These are phyloP conservation scores for Pogostemon cablin DNA, from an alignment of 257 asterid species.

Conservation along the genomic window DNA sequence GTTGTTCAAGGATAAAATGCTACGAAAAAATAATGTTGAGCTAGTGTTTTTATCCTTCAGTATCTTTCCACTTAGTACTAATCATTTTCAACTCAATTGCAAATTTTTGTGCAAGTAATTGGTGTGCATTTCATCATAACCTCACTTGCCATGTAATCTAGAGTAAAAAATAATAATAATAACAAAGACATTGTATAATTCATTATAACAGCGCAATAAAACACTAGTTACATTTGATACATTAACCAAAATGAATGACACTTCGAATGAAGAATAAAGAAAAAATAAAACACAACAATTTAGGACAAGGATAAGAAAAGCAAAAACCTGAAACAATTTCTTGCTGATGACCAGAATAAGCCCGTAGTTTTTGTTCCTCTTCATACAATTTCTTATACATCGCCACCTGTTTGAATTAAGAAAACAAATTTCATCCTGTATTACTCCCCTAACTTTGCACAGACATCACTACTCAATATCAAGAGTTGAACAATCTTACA, in stretches of 20 bases:
- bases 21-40: too few relatives aligned
- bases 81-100: neutral
- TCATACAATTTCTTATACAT: slow-evolving; percentile 87
- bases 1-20: neutral
- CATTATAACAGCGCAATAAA: neutral
- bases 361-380: slow-evolving; percentile 69
- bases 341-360: slow-evolving; percentile 43
- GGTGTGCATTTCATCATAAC: neutral
- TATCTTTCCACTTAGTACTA: neutral
- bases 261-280: neutral
- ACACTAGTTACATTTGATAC: neutral
- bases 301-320: slow-evolving; percentile 25
- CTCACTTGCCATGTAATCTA: neutral
- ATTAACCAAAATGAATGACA: slow-evolving; percentile 18
- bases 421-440: slow-evolving; percentile 14
- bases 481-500: slow-evolving; percentile 50
- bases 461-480: slow-evolving; percentile 16
- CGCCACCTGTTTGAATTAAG: slow-evolving; percentile 57
- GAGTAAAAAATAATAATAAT: neutral
- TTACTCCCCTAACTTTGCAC: neutral
- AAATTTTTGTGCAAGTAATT: neutral
- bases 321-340: slow-evolving; percentile 59
- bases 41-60: too few relatives aligned
- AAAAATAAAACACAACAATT: slow-evolving; percentile 19
- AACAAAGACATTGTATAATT: neutral